Conservation (phyloP, 345 rosid species). For the Rubroshorea leprosula region DNA sequence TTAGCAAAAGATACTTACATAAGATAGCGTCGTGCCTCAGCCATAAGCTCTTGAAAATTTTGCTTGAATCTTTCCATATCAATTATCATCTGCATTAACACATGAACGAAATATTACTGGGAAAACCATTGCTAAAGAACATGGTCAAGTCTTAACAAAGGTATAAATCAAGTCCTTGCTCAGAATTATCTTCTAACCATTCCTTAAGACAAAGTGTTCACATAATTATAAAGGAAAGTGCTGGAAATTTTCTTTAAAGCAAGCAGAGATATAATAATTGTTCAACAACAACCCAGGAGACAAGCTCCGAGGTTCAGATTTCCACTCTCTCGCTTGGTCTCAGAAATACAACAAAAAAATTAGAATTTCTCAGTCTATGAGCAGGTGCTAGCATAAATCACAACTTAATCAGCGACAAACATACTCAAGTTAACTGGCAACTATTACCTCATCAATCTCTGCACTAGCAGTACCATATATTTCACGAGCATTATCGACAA, state of each 20-base stretch:
- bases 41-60: slow-evolving; percentile 41
- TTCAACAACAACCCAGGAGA: too few relatives aligned
- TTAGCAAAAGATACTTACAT: slow-evolving; percentile 31
- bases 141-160: background rate
- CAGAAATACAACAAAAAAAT: slow-evolving; percentile 1
- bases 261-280: too few relatives aligned
- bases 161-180: background rate
- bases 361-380: background rate
- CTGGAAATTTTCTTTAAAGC: too few relatives aligned
- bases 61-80: slow-evolving; percentile 85
- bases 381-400: background rate
- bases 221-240: background rate
- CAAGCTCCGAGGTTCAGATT: too few relatives aligned
- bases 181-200: background rate
- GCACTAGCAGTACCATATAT: slow-evolving; percentile 74
- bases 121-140: background rate
- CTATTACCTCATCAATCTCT: slow-evolving; percentile 72
- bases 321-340: too few relatives aligned
- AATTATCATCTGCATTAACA: slow-evolving; percentile 51
- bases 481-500: slow-evolving; percentile 52
- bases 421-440: background rate
- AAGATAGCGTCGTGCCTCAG: slow-evolving; percentile 43
- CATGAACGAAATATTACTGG: background rate
- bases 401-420: background rate
- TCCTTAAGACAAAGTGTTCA: too few relatives aligned